These are phyloP conservation scores for Fonsecaea nubica DNA, from an alignment of 2,329 filamentous ascomycete species.

Conservation along the genomic window DNA sequence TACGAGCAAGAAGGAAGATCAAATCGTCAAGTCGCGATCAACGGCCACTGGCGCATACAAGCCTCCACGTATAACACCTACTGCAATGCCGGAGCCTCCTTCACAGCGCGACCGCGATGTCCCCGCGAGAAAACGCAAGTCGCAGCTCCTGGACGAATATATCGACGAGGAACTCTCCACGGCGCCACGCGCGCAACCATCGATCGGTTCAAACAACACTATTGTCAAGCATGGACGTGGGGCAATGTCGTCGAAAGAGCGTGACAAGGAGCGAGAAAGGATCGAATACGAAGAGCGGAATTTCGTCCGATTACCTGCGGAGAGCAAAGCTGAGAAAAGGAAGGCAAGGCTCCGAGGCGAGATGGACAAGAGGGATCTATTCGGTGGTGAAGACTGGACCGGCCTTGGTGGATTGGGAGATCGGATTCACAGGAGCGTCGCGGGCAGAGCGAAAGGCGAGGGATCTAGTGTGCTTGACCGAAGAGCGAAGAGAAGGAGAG, in stretches of 20 bases:
- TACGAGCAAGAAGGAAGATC: conserved; percentile 9
- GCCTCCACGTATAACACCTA: conserved; percentile 86
- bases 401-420: conserved; percentile 84
- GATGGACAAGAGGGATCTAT: conserved; percentile 61
- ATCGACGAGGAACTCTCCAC: conserved; percentile 81
- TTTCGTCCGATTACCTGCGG: conserved; percentile 82
- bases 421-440: conserved; percentile 81
- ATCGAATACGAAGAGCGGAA: conserved; percentile 90
- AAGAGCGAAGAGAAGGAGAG: conserved; percentile 76
- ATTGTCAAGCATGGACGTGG: conserved; percentile 79
- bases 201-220: conserved; percentile 77
- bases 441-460: conserved; percentile 60
- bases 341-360: conserved; percentile 55
- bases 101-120: conserved; percentile 66
- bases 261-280: conserved; percentile 77
- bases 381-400: conserved; percentile 93
- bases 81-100: conserved; percentile 70
- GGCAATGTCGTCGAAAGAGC: conserved; percentile 77
- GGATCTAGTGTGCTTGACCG: conserved; percentile 71
- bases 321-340: conserved; percentile 84
- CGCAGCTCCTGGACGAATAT: conserved; percentile 89
- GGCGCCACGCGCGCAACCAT: conserved; percentile 83
- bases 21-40: conserved; percentile 15
- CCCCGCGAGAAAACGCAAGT: conserved; percentile 66
- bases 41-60: conserved; percentile 73